Conservation (phyloP, 352 stramenopile genomes). For the Halophytophthora batemanensis region DNA sequence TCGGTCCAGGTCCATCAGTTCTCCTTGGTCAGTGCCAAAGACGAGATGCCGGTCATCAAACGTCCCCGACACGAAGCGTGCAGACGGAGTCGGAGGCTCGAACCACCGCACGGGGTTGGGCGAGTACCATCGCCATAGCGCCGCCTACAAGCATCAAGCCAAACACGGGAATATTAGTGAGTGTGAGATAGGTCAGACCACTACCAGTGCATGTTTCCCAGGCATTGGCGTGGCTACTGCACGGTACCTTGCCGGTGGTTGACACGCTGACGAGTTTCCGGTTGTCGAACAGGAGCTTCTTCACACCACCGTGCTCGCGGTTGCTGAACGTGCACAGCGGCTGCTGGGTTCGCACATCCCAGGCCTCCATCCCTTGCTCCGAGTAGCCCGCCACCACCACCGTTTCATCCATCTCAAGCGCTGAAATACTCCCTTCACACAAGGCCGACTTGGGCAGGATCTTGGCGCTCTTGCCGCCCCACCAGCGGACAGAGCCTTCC, state of each 20-base stretch:
- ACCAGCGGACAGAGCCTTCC: conserved; percentile 85
- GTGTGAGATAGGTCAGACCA: too few relatives aligned
- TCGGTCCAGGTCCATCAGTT: conserved; percentile 79
- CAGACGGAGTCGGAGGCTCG: conserved; percentile 39
- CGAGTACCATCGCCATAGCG: conserved; percentile 83
- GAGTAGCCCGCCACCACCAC: conserved; percentile 84
- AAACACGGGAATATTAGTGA: conserved; percentile 4
- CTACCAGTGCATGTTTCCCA: too few relatives aligned
- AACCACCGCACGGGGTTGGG: conserved; percentile 80
- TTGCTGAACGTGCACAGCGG: conserved; percentile 84
- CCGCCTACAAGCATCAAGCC: conserved; percentile 37
- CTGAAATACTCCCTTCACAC: conserved; percentile 70
- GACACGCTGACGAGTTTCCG: conserved; percentile 85
- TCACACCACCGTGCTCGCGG: conserved; percentile 60
- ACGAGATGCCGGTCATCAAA: conserved; percentile 77
- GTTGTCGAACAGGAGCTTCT: conserved; percentile 81
- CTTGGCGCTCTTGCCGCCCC: conserved; percentile 86
- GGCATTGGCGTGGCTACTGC: neutral
- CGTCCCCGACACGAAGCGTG: conserved; percentile 60
- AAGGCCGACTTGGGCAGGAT: conserved; percentile 81
- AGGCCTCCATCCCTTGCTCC: conserved; percentile 83
- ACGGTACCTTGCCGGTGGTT: conserved; percentile 56
- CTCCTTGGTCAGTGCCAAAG: conserved; percentile 69
- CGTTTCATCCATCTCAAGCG: conserved; percentile 87
- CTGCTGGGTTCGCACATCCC: conserved; percentile 87